These are phyloP conservation scores for Pulveroboletus frians DNA, from an alignment of 768 basidiomycete species.

Conservation along the genomic window DNA sequence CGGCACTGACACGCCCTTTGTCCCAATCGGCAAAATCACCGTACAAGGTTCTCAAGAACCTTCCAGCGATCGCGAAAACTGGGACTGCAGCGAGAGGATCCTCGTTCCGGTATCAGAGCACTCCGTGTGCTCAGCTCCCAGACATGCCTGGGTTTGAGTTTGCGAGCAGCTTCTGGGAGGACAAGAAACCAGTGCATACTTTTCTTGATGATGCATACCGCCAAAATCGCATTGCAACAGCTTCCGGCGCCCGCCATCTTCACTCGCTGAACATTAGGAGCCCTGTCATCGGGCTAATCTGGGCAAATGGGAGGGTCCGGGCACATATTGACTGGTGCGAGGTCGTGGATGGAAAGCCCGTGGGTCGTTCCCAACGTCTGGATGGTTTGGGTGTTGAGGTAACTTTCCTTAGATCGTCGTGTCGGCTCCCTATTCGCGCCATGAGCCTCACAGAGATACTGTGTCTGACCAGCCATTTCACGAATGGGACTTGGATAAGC, in stretches of 20 bases:
- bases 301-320: constrained; percentile 47
- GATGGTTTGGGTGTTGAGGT: neutral
- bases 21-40: constrained; percentile 42
- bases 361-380: constrained; percentile 20
- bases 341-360: constrained; percentile 31
- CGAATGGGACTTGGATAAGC: constrained; percentile 45
- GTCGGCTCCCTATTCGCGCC: constrained; percentile 43
- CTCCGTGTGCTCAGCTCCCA: constrained; percentile 44
- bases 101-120: constrained; percentile 49
- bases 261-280: constrained; percentile 41
- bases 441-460: constrained; percentile 12
- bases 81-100: constrained; percentile 38
- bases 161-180: constrained; percentile 52
- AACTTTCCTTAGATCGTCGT: constrained; percentile 36
- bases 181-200: constrained; percentile 51
- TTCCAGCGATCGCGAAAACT: constrained; percentile 31
- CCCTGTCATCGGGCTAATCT: constrained; percentile 51
- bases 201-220: constrained; percentile 50
- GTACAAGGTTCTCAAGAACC: constrained; percentile 43
- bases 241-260: constrained; percentile 46
- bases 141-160: constrained; percentile 48
- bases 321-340: constrained; percentile 55
- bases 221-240: constrained; percentile 54
- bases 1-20: constrained; percentile 34
- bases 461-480: constrained; percentile 32